Base-by-base conservation (phyloP, 2,329 filamentous ascomycete genomes). In the Neopestalotiopsis sp. region DNA sequence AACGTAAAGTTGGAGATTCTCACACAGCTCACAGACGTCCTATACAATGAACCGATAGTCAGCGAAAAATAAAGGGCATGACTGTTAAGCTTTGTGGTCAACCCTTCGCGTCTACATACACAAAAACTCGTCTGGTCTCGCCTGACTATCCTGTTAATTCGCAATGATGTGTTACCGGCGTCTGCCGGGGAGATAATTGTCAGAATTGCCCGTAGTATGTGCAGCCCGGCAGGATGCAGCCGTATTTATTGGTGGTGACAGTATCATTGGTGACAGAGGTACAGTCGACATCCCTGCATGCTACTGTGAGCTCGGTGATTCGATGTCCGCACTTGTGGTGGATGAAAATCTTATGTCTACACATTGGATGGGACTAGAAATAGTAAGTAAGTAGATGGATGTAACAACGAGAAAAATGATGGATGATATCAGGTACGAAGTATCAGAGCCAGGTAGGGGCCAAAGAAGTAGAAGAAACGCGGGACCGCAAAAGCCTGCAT, bases 171-270 rank as follows among this genome's bases (percentile, higher is more conserved):
- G 57, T 53, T n/a, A 53, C 45, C 6, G 45, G 14, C 20, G 45
- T 17, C 45, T 17, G 28, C 57, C 57, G 20, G 17, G 30, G 10
- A 59, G 24, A 12, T 14, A 30, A 24, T 38, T 12, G 42, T 66
- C 64, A 66, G 28, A 57, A 66, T 32, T 66, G 64, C 10, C 64
- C 64, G 45, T 66, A 66, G 20, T 66, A 66, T 34, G 45, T 24
- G 58, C 64, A 66, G 14, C 64, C 64, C 14, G 64, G 64, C 30
- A 66, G 32, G 32, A 66, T 66, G 30, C 64, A 66, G 20, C 64
- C 64, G n/a, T 66, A 66, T 40, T 66, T 66, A 20, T 66, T 66
- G 45, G 64, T 66, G 28, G 53, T 66, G 49, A 66, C 32, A 24
- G 45, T 30, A 12, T 66, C 49, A 24, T 58, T n/a, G 24, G n/a